These are phyloP conservation scores for Colletotrichum sp. DNA, from an alignment of 2,329 filamentous ascomycete genomes.

Conservation along the genomic window DNA sequence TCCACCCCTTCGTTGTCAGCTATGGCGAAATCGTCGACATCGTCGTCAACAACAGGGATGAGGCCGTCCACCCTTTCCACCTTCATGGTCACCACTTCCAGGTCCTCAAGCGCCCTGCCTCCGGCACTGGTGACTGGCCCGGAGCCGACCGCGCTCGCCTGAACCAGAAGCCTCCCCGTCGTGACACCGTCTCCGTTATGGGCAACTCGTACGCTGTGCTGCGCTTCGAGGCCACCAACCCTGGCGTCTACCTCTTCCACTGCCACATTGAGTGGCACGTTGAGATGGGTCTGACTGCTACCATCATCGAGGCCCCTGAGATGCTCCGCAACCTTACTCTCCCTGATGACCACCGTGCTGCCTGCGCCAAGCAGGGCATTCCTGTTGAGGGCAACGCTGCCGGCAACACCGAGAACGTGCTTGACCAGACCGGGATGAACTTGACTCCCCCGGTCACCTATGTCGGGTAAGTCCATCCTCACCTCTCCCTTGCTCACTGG, in stretches of 20 bases:
- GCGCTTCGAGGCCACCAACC: conserved; percentile 57
- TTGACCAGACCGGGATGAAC: conserved; percentile 59
- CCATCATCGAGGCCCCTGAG: conserved; percentile 60
- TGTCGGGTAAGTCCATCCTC: conserved; percentile 43
- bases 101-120: conserved; percentile 47
- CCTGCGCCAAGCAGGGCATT: conserved; percentile 48
- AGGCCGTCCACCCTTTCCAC: conserved; percentile 56
- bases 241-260: conserved; percentile 61
- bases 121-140: conserved; percentile 40
- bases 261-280: conserved; percentile 69
- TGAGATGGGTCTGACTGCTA: conserved; percentile 60
- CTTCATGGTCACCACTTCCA: conserved; percentile 63
- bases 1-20: conserved; percentile 45
- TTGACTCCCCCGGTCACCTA: conserved; percentile 53
- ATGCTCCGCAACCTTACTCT: conserved; percentile 61
- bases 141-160: conserved; percentile 31
- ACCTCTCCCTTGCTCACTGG: not conserved
- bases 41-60: conserved; percentile 55
- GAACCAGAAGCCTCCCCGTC: conserved; percentile 32
- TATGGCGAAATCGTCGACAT: conserved; percentile 49
- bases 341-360: conserved; percentile 60
- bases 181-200: conserved; percentile 44
- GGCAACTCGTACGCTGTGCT: conserved; percentile 52
- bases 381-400: conserved; percentile 69
- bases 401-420: conserved; percentile 61